phyloP scores from a whole-genome alignment of 1,284 basidiomycete species.

The Leccinum subrobustum region DNA sequence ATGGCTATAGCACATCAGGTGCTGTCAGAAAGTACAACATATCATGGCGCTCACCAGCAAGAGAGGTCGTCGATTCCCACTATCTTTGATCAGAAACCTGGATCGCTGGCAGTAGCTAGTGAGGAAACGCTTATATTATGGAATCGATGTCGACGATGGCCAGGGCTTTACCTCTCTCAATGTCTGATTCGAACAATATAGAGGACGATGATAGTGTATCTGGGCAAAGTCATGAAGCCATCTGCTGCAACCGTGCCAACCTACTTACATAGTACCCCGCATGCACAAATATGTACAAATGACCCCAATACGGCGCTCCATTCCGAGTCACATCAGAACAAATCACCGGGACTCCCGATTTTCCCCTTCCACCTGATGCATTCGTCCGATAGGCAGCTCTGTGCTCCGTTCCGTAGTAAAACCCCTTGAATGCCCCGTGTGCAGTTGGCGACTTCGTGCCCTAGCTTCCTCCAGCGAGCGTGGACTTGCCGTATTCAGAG shows the following conservation, averaged over 20 bases:
- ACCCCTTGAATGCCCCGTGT: constrained; percentile 2
- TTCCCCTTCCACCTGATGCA: not conserved
- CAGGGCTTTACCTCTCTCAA: not conserved
- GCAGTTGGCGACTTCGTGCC: constrained; percentile 7
- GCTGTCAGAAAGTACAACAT: not conserved
- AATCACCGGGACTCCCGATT: too few relatives aligned
- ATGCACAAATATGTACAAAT: not conserved
- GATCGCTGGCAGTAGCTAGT: not conserved
- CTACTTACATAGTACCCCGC: too few relatives aligned
- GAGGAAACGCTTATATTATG: not conserved
- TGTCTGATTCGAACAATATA: not conserved
- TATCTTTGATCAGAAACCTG: not conserved
- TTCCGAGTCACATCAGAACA: too few relatives aligned
- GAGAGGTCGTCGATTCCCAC: not conserved
- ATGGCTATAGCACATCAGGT: not conserved
- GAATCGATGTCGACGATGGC: not conserved
- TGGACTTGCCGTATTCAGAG: constrained; percentile 13
- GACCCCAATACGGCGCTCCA: too few relatives aligned
- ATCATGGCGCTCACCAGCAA: not conserved
- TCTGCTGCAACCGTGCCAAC: not conserved
- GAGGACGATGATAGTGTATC: not conserved
- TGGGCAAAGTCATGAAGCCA: not conserved
- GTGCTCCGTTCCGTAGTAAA: not conserved
- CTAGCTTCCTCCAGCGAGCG: constrained; percentile 8
- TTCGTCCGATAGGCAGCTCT: not conserved